Evolutionary conservation across 1,284 basidiomycete species (phyloP), one percentile per base, ranked within the genome.

Genomic region (Ceratobasidium theobromae): DNA sequence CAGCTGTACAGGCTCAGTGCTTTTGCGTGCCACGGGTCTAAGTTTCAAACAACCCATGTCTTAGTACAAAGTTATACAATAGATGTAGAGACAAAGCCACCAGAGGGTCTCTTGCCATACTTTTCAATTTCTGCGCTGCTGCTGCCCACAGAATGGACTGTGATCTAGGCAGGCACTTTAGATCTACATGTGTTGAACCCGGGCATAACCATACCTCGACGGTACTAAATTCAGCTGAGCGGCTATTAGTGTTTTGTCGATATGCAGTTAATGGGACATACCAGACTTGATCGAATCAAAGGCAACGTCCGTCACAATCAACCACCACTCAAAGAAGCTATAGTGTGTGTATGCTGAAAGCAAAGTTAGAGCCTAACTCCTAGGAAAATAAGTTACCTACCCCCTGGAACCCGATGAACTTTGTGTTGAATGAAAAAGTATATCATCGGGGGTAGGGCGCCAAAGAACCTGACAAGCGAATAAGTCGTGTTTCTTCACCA

Each of bases 341-440:
- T 95, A 96, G 54, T 79, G 79, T 0, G 90, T 93, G 76, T 95
- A 95, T 9, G 93, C 92, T 92, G 71, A 16, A 67, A 18, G 48
- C 30, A 30, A 18, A 52, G 12, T 40, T 52, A 35, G 28, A 23
- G 23, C 25, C 23, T 53, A 23, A 45, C 25, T 33, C 23, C 2
- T 14, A 16, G 35, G 40, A 25, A 33, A 23, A 54, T 48, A n/a
- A 54, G 48, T 48, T 70, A 64, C 79, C 67, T 69, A 91, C 91
- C 89, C 74, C 93, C 93, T 0, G 91, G 88, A 68, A 92, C 79
- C 45, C 81, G 79, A 69, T 91, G 79, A 2, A 91, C 86, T 70
- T 92, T 91, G 76, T 95, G 93, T 72, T 89, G 88, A 48, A 93
- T 79, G 76, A 90, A 95, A 73, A 89, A 91, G 76, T 92, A 93